Evolutionary conservation across 352 stramenopile species (phyloP), one percentile per base, ranked within the genome.

Genomic region (Globisporangium middletonii): DNA sequence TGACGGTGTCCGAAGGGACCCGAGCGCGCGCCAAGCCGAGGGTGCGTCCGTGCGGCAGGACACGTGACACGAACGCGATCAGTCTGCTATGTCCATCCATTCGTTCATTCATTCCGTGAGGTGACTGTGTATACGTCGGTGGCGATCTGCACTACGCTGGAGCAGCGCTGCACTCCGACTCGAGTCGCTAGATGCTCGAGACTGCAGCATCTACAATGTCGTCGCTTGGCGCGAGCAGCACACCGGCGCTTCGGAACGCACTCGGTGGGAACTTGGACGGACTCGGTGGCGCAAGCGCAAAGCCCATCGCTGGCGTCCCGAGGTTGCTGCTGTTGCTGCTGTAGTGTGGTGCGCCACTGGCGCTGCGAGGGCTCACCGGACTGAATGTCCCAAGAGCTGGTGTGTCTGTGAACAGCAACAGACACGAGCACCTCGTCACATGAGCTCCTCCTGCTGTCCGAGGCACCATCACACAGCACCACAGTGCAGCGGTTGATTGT

Each of bases 201-300:
- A 63, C 5, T 8, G 33, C 33, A 38, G 33, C 43, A n/a, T 63
- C 49, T 2, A 26, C 57, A 35, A 41, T 30, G 23, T 57, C 50
- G 26, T 28, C 50, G 13, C 26, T 23, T 15, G 50, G 13, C 15
- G 27, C 57, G 27, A 57, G 42, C 26, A 57, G 27, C 38, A 63
- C 4, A 1, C 57, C 50, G 27, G 57, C 42, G 50, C 50, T 74
- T 0, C 69, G 67, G 46, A 77, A 77, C 18, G 69, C 67, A 41
- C 64, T 77, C 1, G 55, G 30, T 1, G 66, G 63, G 35, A 77
- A 72, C 52, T 77, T 77, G 11, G 65, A 72, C 13, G 65, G 69
- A 35, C 69, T 77, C 35, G 60, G 57, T 5, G 69, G 69, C 13
- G 60, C 62, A 26, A 62, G 59, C 27, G 69, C 28, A 7, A 62